Evolutionary conservation across 371 early-diverging fungal species (phyloP), one percentile per base, ranked within the genome.

Genomic region (Mortierella sp.): DNA sequence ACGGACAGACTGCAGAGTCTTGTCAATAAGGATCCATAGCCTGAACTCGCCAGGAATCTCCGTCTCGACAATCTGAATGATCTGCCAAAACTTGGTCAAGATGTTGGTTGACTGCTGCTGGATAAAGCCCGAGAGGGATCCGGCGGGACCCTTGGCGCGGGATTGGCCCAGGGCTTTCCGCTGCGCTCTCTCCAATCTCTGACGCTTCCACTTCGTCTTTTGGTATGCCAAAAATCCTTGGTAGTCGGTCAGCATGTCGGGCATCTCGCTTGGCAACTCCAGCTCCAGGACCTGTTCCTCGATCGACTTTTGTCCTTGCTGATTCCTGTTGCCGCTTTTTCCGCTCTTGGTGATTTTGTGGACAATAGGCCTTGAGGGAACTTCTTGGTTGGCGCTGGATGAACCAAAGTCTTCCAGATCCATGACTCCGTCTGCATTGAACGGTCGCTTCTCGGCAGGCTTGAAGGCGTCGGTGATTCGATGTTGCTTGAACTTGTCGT

Each of bases 401-500:
- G 75, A 78, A 16, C 89, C 89, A 58, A 93, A 76, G 61, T 93
- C 92, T 76, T 95, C 93, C 45, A 92, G 88, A 74, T 92, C 94
- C 85, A 24, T 89, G 70, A 81, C 73, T 0, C 68, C 73, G 19
- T 67, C 70, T 0, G 55, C 70, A 26, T 66, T 70, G 63, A 58
- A 73, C 1, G 80, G 65, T 37, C 80, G 37, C 86, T 86, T 89
- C 65, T 41, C 81, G 41, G 68, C 81, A 64, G 66, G 79, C 52
- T 76, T 80, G 83, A 98, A 97, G 86, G 95, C 91, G 45, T 96
- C 96, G 0, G 96, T 96, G 80, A 99, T 97, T 13, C 92, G 92
- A 64, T 90, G 90, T 82, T 99, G 99, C 79, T 93, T 93, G 70
- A 91, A 90, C 74, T 93, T 91, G 80, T 94, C 96, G 53, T 94